These are phyloP conservation scores for Dioszegia aurantiaca DNA, from an alignment of 768 basidiomycete species.

Conservation along the genomic window DNA sequence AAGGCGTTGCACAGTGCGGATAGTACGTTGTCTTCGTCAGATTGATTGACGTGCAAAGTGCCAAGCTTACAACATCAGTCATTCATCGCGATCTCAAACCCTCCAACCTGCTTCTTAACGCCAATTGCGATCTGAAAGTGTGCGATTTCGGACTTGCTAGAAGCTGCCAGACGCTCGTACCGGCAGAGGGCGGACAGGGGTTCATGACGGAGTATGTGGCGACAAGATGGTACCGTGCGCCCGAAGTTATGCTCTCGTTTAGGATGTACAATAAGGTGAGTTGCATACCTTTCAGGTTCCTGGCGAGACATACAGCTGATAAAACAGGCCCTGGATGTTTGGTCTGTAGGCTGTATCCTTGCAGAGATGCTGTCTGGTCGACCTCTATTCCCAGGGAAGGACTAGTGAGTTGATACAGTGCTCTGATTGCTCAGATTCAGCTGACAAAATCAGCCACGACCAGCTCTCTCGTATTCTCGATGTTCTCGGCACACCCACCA, in stretches of 20 bases:
- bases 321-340: conserved; percentile 55
- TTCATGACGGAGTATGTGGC: conserved; percentile 67
- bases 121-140: conserved; percentile 55
- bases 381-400: conserved; percentile 93
- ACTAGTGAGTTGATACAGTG: conserved; percentile 57
- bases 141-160: conserved; percentile 92
- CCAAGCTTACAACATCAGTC: conserved; percentile 55
- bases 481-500: conserved; percentile 90
- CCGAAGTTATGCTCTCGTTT: conserved; percentile 99
- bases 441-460: conserved; percentile 67
- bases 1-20: conserved; percentile 95
- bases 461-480: conserved; percentile 93
- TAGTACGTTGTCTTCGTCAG: conserved; percentile 50
- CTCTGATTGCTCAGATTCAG: neutral
- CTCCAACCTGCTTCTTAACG: conserved; percentile 54
- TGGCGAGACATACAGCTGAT: neutral
- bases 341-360: conserved; percentile 53
- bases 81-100: conserved; percentile 57
- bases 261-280: conserved; percentile 91
- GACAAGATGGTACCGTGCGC: conserved; percentile 97
- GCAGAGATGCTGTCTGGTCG: conserved; percentile 68
- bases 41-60: conserved; percentile 55
- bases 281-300: neutral
- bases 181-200: conserved; percentile 30
- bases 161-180: conserved; percentile 24